These are phyloP conservation scores for Diacronema lutheri DNA, from an alignment of 78 protist genomes.

Conservation along the genomic window DNA sequence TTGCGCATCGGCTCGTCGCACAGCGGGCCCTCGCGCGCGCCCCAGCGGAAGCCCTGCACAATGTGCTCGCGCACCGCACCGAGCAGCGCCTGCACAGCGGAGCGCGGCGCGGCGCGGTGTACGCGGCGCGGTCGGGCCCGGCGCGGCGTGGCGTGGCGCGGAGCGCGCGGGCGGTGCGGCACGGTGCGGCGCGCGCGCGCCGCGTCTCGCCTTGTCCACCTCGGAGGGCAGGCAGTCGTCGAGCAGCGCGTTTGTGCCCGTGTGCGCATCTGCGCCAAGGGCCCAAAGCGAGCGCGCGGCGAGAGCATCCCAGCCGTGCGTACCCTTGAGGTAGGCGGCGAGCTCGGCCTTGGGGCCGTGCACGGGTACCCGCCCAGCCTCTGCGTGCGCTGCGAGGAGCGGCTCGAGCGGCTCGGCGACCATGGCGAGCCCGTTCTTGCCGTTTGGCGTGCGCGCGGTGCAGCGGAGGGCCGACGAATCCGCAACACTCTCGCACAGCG, in stretches of 20 bases:
- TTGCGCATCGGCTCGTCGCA: slow-evolving; percentile 70
- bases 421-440: slow-evolving; percentile 88
- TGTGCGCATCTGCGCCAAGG: slow-evolving; percentile 85
- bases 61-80: too few relatives aligned
- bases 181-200: too few relatives aligned
- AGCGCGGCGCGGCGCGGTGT: too few relatives aligned
- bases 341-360: slow-evolving; percentile 10
- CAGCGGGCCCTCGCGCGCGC: slow-evolving; percentile 92
- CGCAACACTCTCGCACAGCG: slow-evolving; percentile 90
- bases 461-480: slow-evolving; percentile 91
- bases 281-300: slow-evolving; percentile 96
- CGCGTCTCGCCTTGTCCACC: slow-evolving; percentile 72
- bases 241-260: slow-evolving; percentile 86
- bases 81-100: too few relatives aligned
- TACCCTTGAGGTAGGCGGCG: slow-evolving; percentile 66
- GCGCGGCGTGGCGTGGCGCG: too few relatives aligned
- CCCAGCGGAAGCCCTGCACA: slow-evolving; percentile 96
- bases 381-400: slow-evolving; percentile 89
- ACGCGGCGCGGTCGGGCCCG: too few relatives aligned
- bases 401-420: slow-evolving; percentile 93
- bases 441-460: slow-evolving; percentile 90
- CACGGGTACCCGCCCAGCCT: slow-evolving; percentile 35
- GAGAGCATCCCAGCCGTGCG: slow-evolving; percentile 93
- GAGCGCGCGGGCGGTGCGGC: too few relatives aligned
- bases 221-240: slow-evolving; percentile 91